phyloP scores from a whole-genome alignment of 2,329 filamentous ascomycete genomes.

The Xylogone sp. region DNA sequence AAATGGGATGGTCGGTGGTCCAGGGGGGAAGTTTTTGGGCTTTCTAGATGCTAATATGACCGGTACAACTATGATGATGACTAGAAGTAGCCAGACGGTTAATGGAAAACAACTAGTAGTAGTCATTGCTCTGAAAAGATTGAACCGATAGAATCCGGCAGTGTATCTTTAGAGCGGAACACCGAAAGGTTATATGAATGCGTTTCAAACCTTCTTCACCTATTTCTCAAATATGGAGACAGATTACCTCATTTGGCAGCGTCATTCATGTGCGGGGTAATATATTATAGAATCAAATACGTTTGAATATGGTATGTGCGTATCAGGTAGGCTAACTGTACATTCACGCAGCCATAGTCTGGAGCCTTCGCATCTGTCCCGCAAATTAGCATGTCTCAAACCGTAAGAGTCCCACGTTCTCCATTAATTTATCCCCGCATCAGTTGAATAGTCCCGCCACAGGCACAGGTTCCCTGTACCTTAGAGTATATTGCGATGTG shows the following conservation, averaged over 20 bases:
- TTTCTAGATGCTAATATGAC: not conserved
- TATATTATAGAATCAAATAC: not conserved
- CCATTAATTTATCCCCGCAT: not conserved
- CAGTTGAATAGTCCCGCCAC: not conserved
- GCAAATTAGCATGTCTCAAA: not conserved
- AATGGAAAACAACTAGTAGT: not conserved
- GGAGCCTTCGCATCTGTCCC: not conserved
- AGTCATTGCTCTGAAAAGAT: not conserved
- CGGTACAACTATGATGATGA: not conserved
- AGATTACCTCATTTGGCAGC: not conserved
- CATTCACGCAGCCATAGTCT: not conserved
- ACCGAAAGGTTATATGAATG: not conserved
- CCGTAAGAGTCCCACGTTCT: not conserved
- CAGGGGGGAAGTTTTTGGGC: conserved; percentile 1
- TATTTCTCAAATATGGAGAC: not conserved
- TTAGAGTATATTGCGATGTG: no score
- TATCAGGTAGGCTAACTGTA: not conserved
- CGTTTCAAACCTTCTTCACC: not conserved
- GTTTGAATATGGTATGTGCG: not conserved
- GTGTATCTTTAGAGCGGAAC: not conserved
- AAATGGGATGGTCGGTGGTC: not conserved
- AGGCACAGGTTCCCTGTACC: no score
- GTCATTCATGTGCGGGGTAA: not conserved
- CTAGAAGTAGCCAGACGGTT: not conserved
- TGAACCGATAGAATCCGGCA: not conserved